Conservation (phyloP, 495 filamentous ascomycete species). For the Penicillium ucsense region DNA sequence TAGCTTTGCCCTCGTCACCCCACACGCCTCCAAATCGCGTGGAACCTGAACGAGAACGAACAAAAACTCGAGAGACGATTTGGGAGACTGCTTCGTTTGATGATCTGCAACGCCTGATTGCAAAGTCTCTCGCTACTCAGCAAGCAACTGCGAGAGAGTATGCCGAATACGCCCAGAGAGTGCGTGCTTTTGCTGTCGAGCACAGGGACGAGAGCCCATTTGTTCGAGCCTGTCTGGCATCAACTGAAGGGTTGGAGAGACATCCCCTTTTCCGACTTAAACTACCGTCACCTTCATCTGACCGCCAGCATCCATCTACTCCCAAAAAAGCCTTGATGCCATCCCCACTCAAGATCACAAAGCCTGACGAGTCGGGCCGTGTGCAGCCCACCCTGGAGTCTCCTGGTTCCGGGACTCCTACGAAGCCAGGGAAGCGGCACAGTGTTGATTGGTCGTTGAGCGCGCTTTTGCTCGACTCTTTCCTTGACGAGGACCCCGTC, state of each 20-base stretch:
- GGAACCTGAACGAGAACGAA: too few species aligned
- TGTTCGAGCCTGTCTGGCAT: background rate
- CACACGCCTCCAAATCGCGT: too few species aligned
- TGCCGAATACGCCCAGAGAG: too few species aligned
- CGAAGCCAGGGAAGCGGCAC: background rate
- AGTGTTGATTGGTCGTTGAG: background rate
- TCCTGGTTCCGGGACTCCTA: background rate
- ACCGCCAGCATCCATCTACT: too few species aligned
- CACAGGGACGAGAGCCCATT: background rate
- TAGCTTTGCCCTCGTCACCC: background rate
- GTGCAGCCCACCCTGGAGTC: background rate
- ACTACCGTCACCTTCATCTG: background rate
- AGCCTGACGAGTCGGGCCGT: background rate
- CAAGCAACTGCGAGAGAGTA: too few species aligned
- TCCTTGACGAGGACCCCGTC: too few species aligned
- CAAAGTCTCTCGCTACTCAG: too few species aligned
- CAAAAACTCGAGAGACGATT: too few species aligned
- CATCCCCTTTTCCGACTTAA: background rate
- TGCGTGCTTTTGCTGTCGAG: too few species aligned
- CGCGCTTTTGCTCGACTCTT: too few species aligned
- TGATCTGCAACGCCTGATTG: background rate
- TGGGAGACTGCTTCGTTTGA: background rate
- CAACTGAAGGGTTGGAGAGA: background rate
- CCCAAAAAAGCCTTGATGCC: slow-evolving; percentile 8
- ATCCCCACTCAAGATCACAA: slow-evolving; percentile 19